Percentiles rank a stretch among this genome's conserved stretches.
Evolutionary conservation across 805 yeast species (phyloP).

Genomic region (Ogataea nonfermentans): DNA sequence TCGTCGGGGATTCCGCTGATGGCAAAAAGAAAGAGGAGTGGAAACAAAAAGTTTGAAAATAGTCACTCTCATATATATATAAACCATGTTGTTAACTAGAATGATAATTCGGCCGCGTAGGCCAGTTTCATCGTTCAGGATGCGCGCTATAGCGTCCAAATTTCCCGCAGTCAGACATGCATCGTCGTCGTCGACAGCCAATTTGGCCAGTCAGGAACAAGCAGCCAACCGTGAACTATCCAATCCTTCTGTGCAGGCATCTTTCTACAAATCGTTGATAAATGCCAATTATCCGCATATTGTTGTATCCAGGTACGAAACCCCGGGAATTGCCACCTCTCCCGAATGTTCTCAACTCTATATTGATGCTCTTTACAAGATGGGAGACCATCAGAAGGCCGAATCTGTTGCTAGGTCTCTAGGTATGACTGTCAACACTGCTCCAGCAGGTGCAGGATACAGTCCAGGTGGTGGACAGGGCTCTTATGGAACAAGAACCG

Average conservation of each 20-base stretch:
- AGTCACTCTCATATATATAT: constrained; percentile 1
- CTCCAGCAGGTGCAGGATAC: constrained; percentile 24
- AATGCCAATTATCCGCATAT: constrained; percentile 90
- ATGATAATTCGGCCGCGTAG: not conserved
- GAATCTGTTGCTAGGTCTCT: constrained; percentile 56
- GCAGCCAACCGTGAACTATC: constrained; percentile 75
- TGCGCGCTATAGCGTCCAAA: not conserved
- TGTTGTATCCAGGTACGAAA: constrained; percentile 91
- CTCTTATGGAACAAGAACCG: constrained; percentile 59
- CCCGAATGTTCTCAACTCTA: constrained; percentile 78
- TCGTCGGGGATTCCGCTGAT: constrained; percentile 8
- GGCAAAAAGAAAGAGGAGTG: constrained; percentile 8
- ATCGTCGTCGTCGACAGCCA: constrained; percentile 23
- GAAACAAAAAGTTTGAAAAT: constrained; percentile 3
- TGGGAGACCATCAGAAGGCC: constrained; percentile 79
- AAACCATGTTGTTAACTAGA: constrained; percentile 7
- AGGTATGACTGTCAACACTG: constrained; percentile 31
- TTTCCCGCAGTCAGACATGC: constrained; percentile 1
- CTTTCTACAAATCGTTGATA: constrained; percentile 72
- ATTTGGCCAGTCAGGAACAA: constrained; percentile 68
- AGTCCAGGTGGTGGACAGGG: constrained; percentile 15
- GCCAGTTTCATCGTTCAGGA: constrained; percentile 1
- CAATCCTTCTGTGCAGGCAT: constrained; percentile 75
- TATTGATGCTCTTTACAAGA: constrained; percentile 72
- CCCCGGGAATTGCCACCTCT: constrained; percentile 86